phyloP scores from a whole-genome alignment of 345 rosid genomes.

The Lepidium africanum region DNA sequence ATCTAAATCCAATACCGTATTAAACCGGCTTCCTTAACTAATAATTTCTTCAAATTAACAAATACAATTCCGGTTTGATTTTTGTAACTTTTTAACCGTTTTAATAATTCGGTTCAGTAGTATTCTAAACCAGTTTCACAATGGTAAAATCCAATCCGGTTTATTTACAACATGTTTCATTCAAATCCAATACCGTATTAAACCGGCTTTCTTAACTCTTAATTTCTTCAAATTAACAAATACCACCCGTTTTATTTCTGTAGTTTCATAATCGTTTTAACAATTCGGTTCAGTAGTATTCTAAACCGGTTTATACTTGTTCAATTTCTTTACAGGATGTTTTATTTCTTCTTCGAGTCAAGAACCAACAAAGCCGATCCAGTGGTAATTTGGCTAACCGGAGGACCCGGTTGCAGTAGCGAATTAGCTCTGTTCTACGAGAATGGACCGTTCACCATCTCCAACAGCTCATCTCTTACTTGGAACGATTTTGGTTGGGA shows the following conservation, averaged over 20 bases:
- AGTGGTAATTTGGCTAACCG: conserved; percentile 91
- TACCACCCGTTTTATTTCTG: background rate
- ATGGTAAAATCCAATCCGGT: too few relatives aligned
- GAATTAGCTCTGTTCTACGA: conserved; percentile 87
- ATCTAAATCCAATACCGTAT: background rate
- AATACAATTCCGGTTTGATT: background rate
- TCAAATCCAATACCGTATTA: background rate
- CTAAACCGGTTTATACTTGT: conserved; percentile 11
- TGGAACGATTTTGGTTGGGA: conserved; percentile 98
- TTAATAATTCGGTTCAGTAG: background rate
- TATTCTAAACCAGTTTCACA: conserved; percentile 4
- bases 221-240: background rate
- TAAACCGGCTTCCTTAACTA: background rate
- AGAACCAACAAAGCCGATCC: conserved; percentile 55
- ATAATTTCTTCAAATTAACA: background rate
- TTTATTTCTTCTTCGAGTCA: conserved; percentile 82
- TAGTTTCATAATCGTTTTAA: background rate
- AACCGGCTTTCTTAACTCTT: background rate
- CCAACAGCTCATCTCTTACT: conserved; percentile 54
- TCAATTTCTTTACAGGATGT: conserved; percentile 44
- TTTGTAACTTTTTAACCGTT: background rate
- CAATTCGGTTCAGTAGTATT: background rate
- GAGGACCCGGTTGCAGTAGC: conserved; percentile 96
- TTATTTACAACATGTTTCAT: background rate
- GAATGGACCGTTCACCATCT: conserved; percentile 75